A percentile compares a stretch with the other conserved stretches of the same genome.
Evolutionary conservation across 2,329 filamentous ascomycete genomes (phyloP).

Genomic region (Chrysoporthe cubensis): DNA sequence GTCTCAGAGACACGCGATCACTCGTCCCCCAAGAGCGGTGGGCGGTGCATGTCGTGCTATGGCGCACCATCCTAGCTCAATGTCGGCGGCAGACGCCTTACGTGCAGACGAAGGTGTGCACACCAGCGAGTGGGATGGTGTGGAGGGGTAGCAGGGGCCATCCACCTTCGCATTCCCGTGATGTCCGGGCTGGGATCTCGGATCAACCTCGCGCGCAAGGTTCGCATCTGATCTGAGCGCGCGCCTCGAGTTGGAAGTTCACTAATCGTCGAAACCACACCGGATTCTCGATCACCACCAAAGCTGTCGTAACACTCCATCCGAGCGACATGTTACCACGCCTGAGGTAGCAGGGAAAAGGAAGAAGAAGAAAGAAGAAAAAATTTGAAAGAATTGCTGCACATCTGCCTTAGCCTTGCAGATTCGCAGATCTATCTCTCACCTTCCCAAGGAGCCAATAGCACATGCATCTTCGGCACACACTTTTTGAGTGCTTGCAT

Average conservation of each 20-base stretch:
- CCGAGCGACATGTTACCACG: neutral
- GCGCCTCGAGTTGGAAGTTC: neutral
- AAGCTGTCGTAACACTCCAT: neutral
- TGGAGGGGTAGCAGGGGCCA: constrained; percentile 17
- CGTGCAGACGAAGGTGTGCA: constrained; percentile 19
- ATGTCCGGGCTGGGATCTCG: constrained; percentile 10
- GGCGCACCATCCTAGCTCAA: constrained; percentile 8
- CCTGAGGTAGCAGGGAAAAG: no score
- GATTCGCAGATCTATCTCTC: constrained; percentile 23
- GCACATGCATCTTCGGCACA: neutral
- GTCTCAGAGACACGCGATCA: constrained; percentile 6
- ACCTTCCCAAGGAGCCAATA: constrained; percentile 19
- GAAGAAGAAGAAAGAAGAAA: neutral
- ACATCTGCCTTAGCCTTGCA: neutral
- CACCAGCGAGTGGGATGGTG: constrained; percentile 18
- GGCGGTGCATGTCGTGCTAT: constrained; percentile 18
- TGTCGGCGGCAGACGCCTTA: constrained; percentile 7
- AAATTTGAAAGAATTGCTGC: neutral
- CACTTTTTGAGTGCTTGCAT: constrained; percentile 24
- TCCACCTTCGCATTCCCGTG: constrained; percentile 19
- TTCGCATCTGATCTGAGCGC: neutral
- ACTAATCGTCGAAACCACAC: neutral
- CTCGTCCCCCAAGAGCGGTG: neutral
- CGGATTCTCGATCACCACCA: neutral
- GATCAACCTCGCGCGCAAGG: neutral